phyloP scores from a whole-genome alignment of 2,329 filamentous ascomycete genomes.

The Blumeria graminis region DNA sequence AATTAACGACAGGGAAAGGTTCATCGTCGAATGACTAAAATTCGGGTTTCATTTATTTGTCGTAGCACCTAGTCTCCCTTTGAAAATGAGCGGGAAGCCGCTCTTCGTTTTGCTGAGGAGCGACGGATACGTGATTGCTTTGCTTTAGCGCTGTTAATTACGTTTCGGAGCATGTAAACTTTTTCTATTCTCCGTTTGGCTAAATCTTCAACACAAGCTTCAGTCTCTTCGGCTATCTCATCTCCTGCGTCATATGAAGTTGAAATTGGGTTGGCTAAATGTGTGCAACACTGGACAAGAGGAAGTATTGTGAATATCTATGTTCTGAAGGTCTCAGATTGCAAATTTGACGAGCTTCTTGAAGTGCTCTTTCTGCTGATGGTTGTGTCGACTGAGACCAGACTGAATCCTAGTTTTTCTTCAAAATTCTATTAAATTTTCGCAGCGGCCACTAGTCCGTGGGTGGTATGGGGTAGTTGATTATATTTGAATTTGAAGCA shows the following conservation, averaged over 20 bases:
- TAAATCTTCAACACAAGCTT: background rate
- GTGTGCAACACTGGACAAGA: background rate
- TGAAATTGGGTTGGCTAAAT: background rate
- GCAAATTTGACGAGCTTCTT: background rate
- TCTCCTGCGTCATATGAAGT: background rate
- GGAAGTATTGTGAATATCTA: background rate
- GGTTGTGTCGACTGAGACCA: background rate
- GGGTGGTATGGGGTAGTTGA: background rate
- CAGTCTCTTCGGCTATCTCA: background rate
- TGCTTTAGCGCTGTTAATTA: background rate
- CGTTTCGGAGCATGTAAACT: background rate
- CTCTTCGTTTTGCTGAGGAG: background rate
- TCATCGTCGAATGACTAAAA: background rate
- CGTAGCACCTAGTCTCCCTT: background rate
- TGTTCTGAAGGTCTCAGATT: conserved; percentile 1
- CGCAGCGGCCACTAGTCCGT: background rate
- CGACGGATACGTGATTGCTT: background rate
- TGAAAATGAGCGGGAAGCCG: background rate
- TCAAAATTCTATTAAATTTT: background rate
- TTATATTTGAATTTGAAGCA: background rate
- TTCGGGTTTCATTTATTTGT: background rate
- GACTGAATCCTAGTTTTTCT: background rate
- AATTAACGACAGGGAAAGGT: background rate
- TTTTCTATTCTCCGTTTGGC: background rate
- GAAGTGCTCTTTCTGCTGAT: background rate